Base-by-base conservation (phyloP, 768 basidiomycete genomes). In the Rhizopogon vesiculosus region DNA sequence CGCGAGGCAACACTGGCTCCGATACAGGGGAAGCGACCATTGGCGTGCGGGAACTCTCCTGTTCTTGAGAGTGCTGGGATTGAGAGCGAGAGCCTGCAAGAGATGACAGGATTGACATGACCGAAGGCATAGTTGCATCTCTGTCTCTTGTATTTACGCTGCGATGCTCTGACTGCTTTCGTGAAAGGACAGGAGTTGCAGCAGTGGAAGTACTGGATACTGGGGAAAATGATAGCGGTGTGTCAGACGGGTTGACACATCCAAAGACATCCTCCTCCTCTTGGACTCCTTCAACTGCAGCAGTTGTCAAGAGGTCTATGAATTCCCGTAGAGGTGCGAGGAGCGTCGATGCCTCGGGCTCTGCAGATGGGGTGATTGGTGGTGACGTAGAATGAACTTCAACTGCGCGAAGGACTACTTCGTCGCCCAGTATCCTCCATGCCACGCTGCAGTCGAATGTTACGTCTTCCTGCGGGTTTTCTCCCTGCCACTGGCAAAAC, bases 341-440 rank as follows among this genome's bases (percentile, higher is more conserved):
- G 41, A 43, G 58, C 64, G 13, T 60, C 66, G 3, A 64, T 68
- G 1, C 59, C 56, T 13, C 44, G 19, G 57, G 31, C n/a, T 51
- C 48, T 25, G 48, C 60, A 31, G 49, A 45, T 18, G 53, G 50
- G n/a, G 41, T 52, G 13, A 16, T 29, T 3, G 9, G 59, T 22
- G 49, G 35, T 15, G 56, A 52, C 19, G 39, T 55, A 61, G 31
- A 50, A 25, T 67, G 64, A 19, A 56, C 66, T 62, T 83, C 84
- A 9, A 76, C 75, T 35, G 72, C 74, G 49, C 81, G 75, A 44
- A 82, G 65, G 5, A 89, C 86, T 19, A 84, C 74, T 68, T 89
- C 88, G 57, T 90, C 85, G 4, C 82, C 87, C 4, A 89, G 68
- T 45, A 89, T 78, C 42, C 76, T 77, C 82, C 86, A 88, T 56